A percentile compares a stretch with the other conserved stretches of the same genome.
These are phyloP conservation scores for Solioccasus polychromus DNA, from an alignment of 768 basidiomycete species.

Conservation along the genomic window DNA sequence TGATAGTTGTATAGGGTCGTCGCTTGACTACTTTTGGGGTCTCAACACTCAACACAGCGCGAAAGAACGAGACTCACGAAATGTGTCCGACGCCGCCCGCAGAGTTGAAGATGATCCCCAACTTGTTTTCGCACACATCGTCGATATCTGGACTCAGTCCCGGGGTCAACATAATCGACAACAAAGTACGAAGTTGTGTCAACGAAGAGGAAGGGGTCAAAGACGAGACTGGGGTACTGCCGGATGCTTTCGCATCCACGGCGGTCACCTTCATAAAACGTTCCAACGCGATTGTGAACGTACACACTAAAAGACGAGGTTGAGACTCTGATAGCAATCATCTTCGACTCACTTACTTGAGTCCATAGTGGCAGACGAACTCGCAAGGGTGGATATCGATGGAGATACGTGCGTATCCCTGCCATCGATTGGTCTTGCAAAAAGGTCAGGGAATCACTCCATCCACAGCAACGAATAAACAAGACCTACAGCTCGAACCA, in stretches of 20 bases:
- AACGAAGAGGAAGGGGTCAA: conserved; percentile 40
- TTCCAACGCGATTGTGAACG: conserved; percentile 50
- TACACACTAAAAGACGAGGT: conserved; percentile 38
- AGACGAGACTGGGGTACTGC: conserved; percentile 42
- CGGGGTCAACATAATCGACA: conserved; percentile 66
- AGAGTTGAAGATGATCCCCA: conserved; percentile 45
- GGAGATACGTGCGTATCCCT: conserved; percentile 24
- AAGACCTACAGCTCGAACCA: conserved; percentile 69
- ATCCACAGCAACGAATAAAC: not conserved
- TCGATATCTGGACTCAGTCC: conserved; percentile 73
- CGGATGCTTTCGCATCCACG: conserved; percentile 50
- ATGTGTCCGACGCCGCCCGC: conserved; percentile 44
- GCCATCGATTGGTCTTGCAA: conserved; percentile 25
- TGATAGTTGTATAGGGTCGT: conserved; percentile 41
- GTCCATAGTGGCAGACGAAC: conserved; percentile 12
- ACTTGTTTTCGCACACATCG: conserved; percentile 54
- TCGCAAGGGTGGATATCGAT: conserved; percentile 26
- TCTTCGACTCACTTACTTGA: conserved; percentile 25
- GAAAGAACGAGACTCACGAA: conserved; percentile 38
- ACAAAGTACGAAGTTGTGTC: conserved; percentile 53
- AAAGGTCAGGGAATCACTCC: not conserved
- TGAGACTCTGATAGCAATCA: conserved; percentile 21
- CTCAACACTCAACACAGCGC: not conserved
- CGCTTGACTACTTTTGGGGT: conserved; percentile 22
- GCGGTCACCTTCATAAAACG: conserved; percentile 48